These are phyloP conservation scores for Eudorina sp. DNA, from an alignment of 139 green algal genomes.

Conservation along the genomic window DNA sequence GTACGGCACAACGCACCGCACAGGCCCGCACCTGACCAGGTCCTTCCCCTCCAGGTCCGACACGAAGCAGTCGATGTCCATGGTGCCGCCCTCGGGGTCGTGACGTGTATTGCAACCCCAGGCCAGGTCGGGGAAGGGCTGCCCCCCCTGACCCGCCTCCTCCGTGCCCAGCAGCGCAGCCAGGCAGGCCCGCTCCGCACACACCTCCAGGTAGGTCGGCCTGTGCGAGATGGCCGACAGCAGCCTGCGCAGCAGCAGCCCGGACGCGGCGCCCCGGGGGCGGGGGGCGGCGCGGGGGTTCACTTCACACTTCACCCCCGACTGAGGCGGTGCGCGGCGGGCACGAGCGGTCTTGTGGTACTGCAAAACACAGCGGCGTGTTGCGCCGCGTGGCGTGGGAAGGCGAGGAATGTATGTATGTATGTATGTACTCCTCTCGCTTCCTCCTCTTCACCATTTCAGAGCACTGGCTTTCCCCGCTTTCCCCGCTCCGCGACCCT, in stretches of 20 bases:
- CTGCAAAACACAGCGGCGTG: too few relatives aligned
- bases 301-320: too few relatives aligned
- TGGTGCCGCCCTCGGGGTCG: not conserved
- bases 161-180: constrained; percentile 29
- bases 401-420: too few relatives aligned
- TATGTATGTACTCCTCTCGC: too few relatives aligned
- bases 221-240: constrained; percentile 22
- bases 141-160: constrained; percentile 12
- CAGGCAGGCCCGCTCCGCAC: constrained; percentile 46
- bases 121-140: constrained; percentile 28
- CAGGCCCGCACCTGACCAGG: constrained; percentile 15
- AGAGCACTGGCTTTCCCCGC: too few relatives aligned
- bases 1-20: too few relatives aligned
- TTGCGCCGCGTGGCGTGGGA: too few relatives aligned
- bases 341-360: too few relatives aligned
- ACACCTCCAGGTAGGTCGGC: constrained; percentile 36
- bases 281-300: too few relatives aligned
- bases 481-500: too few relatives aligned
- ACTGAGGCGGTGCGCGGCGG: too few relatives aligned
- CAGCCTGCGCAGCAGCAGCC: constrained; percentile 14
- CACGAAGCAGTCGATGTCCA: constrained; percentile 47
- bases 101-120: constrained; percentile 14
- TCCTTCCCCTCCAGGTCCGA: constrained; percentile 24
- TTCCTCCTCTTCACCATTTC: too few relatives aligned
- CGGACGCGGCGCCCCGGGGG: not conserved